Evolutionary conservation across 2,329 filamentous ascomycete species (phyloP), one percentile per base, ranked within the genome.

Genomic region (Orbilia ellipsospora): DNA sequence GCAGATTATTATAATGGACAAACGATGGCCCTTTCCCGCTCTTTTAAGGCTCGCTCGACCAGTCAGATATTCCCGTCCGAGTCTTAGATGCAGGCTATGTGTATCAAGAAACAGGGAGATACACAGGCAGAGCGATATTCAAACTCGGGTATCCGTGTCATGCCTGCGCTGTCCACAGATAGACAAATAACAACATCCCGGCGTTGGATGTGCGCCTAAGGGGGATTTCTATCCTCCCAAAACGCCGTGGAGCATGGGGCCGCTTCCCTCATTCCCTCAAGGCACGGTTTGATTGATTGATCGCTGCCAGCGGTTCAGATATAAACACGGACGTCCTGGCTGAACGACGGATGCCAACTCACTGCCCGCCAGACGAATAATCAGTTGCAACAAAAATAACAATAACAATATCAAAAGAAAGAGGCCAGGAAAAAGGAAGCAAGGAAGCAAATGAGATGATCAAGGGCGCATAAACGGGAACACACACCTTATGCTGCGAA

Each of bases 161-260:
- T 66, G 55, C 55, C 60, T 66, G 61, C 50, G 57, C 69, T 67
- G 69, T 73, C 62, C 69, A 67, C 55, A 55, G 69, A 67, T 67
- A 66, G 69, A 62, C 62, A 62, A 60, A 62, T 62, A 73, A 51
- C 61, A 65, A 66, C 63, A 70, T 70, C 69, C 69, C 69, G 68
- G 68, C 61, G 61, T 55, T 59, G 57, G 68, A 73, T 61, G 60
- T 65, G 61, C 61, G 55, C 61, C 61, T 66, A 66, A 66, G 62
- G 69, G 69, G 62, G 26, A 61, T 48, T 48, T 54, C 51, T 8
- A 51, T 44, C 60, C 68, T 16, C 48, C 48, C 26, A 65, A 73
- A 73, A 72, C 67, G 68, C 68, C 68, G 68, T 66, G 68, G 52
- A 60, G 69, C 62, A 62, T 66, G 69, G 69, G 69, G 69, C 52